Base-by-base conservation (phyloP, 176 grass and related monocot genomes). In the Alloteropsis semialata region DNA sequence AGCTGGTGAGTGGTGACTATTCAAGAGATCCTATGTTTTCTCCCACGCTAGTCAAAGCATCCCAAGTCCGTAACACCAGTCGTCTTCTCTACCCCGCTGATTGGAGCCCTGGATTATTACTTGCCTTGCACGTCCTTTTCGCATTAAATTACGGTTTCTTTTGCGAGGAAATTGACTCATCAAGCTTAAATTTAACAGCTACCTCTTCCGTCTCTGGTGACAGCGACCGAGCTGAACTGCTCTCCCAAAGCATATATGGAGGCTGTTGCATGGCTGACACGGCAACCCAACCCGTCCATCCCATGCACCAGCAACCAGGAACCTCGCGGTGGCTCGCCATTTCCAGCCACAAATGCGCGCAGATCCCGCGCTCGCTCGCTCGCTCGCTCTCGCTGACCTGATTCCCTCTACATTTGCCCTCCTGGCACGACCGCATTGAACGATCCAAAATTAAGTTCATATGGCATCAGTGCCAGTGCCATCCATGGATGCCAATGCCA, bases 111-210 rank as follows among this genome's bases (percentile, higher is more conserved):
- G 3, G 22, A 3, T 39, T 11, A 58, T 19, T 38, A 28, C 54
- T 72, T 54, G 74, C 65, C 80, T 79, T 56, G 56, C 81, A 46
- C n/a, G 81, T 48, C 81, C 57, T 58, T 74, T 28, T 78, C 87
- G 62, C 27, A 28, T 80, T 67, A 37, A 67, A 44, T 37, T 53
- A 4, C 10, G 22, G 3, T 27, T 51, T 14, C 10, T 43, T 30
- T 6, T 1, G 19, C 5, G 16, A 1, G 1, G 43, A 14, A n/a
- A 67, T 56, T 72, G 39, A 45, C 41, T 19, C 6, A 0, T n/a
- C n/a, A 32, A 24, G 8, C 33, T 55, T 54, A 64, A 34, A 27
- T 22, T 57, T 38, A 66, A 46, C 78, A 75, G 10, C 77, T 67
- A 21, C 77, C 37, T 17, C 69, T 45, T 30, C 32, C 58, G 59